Base-by-base conservation (phyloP, 2,329 filamentous ascomycete species). In the Penicillium brasilianum region DNA sequence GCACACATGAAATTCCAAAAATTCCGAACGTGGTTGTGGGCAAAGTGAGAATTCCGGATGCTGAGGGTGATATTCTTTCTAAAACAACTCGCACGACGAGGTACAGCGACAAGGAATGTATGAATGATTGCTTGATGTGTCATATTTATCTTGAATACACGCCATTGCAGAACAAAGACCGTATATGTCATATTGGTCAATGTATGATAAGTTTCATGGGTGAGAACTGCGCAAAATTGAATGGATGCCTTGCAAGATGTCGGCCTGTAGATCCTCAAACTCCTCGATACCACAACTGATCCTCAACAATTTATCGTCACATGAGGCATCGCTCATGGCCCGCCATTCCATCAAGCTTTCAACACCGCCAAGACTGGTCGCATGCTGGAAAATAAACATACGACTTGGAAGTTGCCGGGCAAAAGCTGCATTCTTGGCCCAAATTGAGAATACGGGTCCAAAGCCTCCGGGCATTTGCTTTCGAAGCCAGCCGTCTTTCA, bases 281-380 rank as follows among this genome's bases (percentile, higher is more conserved):
- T 64, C 59, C 80, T 98, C 95, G 14, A 97, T 84, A 0, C 94
- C 95, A 28, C 97, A 80, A 74, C 93, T 97, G 18, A 99, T 79
- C 57, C 94, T 81, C 75, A 97, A 71, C 72, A 98, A 74, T 60
- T 86, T 83, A 71, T 82, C 85, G 70, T 95, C 91, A 22, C 95
- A 88, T 0, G 75, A 81, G 1, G 78, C 71, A 80, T 98, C 94
- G 61, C 88, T 90, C 90, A 99, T 93, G 32, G 90, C 86, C 58
- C 95, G 84, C 94, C 95, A 99, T 83, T 99, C 95, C 66, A 99
- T 93, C 81, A 98, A 78, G 73, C 92, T 96, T 84, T 98, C 94
- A 14, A 98, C 92, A 6, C 94, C 93, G 0, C 94, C 94, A 25
- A 99, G 78, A 75, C 92, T 96, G 0, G 95, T 99, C 3, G 95